Evolutionary conservation across 306 rosid genomes (phyloP), one percentile per base, ranked within the genome.

Genomic region (Dalbergia oliveri): DNA sequence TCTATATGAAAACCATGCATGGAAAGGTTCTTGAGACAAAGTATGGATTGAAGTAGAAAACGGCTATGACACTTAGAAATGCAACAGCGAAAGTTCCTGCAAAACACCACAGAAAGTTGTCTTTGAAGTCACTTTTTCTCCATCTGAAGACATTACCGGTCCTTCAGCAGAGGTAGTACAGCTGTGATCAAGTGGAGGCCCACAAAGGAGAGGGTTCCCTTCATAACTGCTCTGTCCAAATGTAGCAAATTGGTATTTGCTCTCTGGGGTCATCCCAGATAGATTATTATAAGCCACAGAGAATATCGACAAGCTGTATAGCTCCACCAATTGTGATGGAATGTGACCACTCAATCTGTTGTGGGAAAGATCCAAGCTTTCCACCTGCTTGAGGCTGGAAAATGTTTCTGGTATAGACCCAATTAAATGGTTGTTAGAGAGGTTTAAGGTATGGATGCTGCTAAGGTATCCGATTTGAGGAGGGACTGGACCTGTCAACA

Each of bases 321-420:
- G 56, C 11, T 49, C 64, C 9, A 34, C 35, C 23, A 79, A 18
- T 4, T 12, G 21, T 8, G 70, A 35, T 11, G 83, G 83, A 54
- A 79, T 79, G 3, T 60, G 49, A 16, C 73, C 79, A 51, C 57
- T 51, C 45, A 71, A 72, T 33, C 19, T 70, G 26, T 71, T 80
- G 72, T 62, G 23, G 5, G 79, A 80, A 19, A 80, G 44, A 54
- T 79, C 84, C 19, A 80, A 50, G 49, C 84, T 80, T 31, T 80
- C 84, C 0, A 80, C 43, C 0, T 68, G 16, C 11, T 13, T 72
- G 3, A 80, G 18, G 11, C 51, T 54, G 57, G 74, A 80, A 15
- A 80, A 50, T 47, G 77, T 63, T 31, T 10, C 64, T 23, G 84
- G 74, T 21, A 72, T 64, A 1, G 66, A 6, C 6, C 84, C 79